A percentile compares a stretch with the other conserved stretches of the same genome.
These are phyloP conservation scores for Cladosporium sp. DNA, from an alignment of 2,329 filamentous ascomycete genomes.

Conservation along the genomic window DNA sequence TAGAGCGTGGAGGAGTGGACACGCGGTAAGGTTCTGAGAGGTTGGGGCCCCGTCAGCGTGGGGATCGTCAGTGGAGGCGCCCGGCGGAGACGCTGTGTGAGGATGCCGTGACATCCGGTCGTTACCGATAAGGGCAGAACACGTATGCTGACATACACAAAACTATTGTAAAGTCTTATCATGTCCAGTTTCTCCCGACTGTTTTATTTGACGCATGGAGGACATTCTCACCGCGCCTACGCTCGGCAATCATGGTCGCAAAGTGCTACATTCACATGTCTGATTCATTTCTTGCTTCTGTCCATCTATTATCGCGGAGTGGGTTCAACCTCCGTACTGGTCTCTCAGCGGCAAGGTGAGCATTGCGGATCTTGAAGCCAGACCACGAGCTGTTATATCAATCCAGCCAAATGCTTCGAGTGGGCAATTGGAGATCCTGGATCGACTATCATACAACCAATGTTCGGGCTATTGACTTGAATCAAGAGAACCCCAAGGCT, in stretches of 20 bases:
- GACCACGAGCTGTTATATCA: neutral
- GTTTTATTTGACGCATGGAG: too few species aligned
- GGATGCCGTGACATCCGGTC: conserved; percentile 3
- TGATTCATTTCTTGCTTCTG: neutral
- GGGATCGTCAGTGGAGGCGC: neutral
- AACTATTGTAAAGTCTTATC: neutral
- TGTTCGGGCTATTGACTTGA: too few species aligned
- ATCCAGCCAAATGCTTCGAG: neutral
- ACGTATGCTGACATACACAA: neutral
- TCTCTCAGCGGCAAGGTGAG: too few species aligned
- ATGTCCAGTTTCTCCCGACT: too few species aligned
- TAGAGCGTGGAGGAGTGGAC: neutral
- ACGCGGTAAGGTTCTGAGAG: neutral
- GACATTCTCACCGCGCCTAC: too few species aligned
- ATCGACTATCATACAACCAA: neutral
- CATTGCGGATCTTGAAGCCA: too few species aligned
- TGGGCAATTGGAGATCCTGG: neutral
- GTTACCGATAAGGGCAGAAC: neutral
- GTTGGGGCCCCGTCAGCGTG: conserved; percentile 6
- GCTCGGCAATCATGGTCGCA: too few species aligned
- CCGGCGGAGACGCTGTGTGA: neutral
- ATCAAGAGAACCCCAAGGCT: neutral
- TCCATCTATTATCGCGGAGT: too few species aligned
- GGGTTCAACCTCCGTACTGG: too few species aligned
- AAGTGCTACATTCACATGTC: too few species aligned